These are phyloP conservation scores for Polyporus tsugae DNA, from an alignment of 1,284 basidiomycete species.

Conservation along the genomic window DNA sequence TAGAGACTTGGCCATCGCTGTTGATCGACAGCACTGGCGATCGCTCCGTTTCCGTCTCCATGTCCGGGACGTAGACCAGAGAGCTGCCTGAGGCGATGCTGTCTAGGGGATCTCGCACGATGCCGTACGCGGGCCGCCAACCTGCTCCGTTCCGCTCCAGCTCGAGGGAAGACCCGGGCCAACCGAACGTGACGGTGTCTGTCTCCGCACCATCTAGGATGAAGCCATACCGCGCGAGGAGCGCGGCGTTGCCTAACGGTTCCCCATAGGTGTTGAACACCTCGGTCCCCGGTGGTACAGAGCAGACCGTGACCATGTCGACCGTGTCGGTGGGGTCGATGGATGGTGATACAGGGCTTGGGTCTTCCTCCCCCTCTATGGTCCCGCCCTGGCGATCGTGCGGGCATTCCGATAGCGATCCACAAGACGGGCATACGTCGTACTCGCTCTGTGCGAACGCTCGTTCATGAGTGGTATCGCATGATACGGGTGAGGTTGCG, in stretches of 20 bases:
- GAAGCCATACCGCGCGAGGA: constrained; percentile 83
- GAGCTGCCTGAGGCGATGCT: constrained; percentile 15
- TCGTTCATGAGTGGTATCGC: background rate
- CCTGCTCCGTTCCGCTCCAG: background rate
- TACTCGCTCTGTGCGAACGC: constrained; percentile 71
- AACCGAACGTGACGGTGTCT: constrained; percentile 57
- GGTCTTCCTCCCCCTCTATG: background rate
- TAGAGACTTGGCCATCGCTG: constrained; percentile 43
- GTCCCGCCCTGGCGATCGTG: constrained; percentile 63
- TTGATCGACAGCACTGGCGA: constrained; percentile 35
- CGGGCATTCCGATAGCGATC: constrained; percentile 73
- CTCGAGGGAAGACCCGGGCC: constrained; percentile 46
- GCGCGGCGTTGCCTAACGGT: constrained; percentile 72
- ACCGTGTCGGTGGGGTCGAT: constrained; percentile 47
- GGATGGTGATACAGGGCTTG: background rate
- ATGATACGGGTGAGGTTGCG: constrained; percentile 17
- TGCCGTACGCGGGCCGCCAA: background rate
- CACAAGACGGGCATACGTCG: constrained; percentile 85
- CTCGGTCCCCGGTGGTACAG: constrained; percentile 63
- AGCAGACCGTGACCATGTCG: constrained; percentile 71
- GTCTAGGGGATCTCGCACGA: background rate
- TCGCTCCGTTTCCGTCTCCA: background rate
- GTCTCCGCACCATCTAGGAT: constrained; percentile 68
- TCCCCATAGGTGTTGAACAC: constrained; percentile 90
- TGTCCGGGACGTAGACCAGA: constrained; percentile 25